Evolutionary conservation across 306 rosid genomes (phyloP), one percentile per base, ranked within the genome.

Genomic region (Quercus engelmannii): DNA sequence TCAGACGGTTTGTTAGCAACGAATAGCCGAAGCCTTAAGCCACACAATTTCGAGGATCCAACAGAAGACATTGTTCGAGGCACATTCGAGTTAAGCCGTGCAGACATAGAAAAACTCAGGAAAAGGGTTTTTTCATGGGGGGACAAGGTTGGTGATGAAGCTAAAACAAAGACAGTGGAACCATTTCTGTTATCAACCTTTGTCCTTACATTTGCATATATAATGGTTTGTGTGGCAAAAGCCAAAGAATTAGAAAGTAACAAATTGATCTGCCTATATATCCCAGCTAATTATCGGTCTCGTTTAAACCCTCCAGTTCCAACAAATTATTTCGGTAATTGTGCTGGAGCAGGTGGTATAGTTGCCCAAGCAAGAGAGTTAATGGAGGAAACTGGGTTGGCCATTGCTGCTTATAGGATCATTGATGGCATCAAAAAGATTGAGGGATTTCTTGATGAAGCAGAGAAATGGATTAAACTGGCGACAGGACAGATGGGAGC

Each of bases 321-420:
- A 2, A 33, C 19, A 6, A 84, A 75, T 2, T 91, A 89, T 72
- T 85, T 89, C 51, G 93, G 93, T 1, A 89, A 89, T 59, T 89
- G 96, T 31, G 31, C 78, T 0, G 43, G 69, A 6, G 11, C 69
- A 3, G 46, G 46, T 2, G 1, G 25, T 1, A 61, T 21, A 3
- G 23, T 23, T 9, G 73, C 2, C 1, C 78, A 87, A 46, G 77
- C 72, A n/a, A 73, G 68, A 3, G 28, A 6, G 2, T 9, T 82
- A 0, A 5, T 71, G 12, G 84, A 74, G 8, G 79, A 61, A 4
- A 79, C 74, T 4, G 86, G 88, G 18, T 58, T 85, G 18, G 7
- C 74, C 3, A 73, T 1, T 12, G 79, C 65, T 1, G 74, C 54
- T 49, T 76, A 20, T 73, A 71, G 51, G 79, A 71, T 86, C 6